phyloP scores from a whole-genome alignment of 2,329 filamentous ascomycete species.

The Fusarium sp. region DNA sequence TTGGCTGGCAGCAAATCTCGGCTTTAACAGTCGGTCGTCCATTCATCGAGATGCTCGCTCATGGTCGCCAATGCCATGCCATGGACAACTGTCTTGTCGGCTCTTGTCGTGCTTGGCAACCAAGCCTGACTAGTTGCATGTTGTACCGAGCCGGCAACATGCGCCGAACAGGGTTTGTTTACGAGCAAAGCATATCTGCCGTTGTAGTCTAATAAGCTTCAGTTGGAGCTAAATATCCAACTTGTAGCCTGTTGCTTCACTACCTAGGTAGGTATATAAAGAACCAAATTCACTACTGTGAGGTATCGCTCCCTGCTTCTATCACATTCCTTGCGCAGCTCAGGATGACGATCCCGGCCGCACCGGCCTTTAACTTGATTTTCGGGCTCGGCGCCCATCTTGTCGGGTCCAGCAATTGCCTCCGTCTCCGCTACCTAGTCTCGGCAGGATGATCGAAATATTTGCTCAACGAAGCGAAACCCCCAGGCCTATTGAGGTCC shows the following conservation, averaged over 20 bases:
- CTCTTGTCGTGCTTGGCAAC: conserved; percentile 29
- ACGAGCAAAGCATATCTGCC: conserved; percentile 2
- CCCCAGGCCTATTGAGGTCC: conserved; percentile 23
- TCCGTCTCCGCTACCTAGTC: conserved; percentile 17
- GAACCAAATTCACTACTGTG: no score
- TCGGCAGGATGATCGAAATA: conserved; percentile 14
- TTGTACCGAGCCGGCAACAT: conserved; percentile 18
- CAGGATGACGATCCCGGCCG: conserved; percentile 33
- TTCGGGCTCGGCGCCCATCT: conserved; percentile 4
- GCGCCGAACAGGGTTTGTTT: conserved; percentile 7
- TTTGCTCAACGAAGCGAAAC: conserved; percentile 21
- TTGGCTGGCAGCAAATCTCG: neutral
- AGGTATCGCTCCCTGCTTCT: neutral
- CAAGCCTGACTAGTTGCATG: conserved; percentile 15
- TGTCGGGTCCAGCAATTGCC: conserved; percentile 13
- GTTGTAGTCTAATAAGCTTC: neutral
- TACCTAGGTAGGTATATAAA: neutral
- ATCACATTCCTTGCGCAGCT: conserved; percentile 34
- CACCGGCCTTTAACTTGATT: conserved; percentile 11
- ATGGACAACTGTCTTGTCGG: conserved; percentile 12
- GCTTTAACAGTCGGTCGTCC: neutral
- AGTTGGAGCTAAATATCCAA: neutral
- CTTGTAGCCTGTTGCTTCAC: conserved; percentile 12
- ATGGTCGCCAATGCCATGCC: conserved; percentile 13
- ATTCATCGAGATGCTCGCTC: conserved; percentile 1